phyloP scores from a whole-genome alignment of 2,329 filamentous ascomycete genomes.

The Zarea fungicola region DNA sequence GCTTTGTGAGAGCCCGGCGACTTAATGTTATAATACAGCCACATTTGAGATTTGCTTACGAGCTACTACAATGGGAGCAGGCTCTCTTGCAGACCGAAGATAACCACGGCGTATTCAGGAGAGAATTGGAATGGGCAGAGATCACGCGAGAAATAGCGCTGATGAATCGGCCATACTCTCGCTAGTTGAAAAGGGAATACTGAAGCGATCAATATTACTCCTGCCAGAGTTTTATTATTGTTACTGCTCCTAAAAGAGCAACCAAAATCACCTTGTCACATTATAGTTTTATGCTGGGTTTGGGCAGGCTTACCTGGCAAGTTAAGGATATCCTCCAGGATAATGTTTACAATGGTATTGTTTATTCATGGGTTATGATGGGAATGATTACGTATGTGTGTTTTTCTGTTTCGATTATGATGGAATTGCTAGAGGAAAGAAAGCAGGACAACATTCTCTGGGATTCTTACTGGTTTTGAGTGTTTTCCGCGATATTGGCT shows the following conservation, averaged over 20 bases:
- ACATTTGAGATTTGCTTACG: conserved; percentile 89
- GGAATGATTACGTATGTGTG: not conserved
- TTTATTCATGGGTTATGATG: conserved; percentile 3
- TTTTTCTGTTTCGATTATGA: not conserved
- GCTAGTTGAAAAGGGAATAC: conserved; percentile 36
- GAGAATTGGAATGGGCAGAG: conserved; percentile 88
- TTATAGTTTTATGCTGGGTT: no score
- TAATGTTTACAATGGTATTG: not conserved
- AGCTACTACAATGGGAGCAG: conserved; percentile 95
- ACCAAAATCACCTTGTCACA: no score
- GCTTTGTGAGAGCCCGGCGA: conserved; percentile 85
- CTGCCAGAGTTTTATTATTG: no score
- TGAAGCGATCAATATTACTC: not conserved
- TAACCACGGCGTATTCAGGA: conserved; percentile 43
- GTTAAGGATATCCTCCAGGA: not conserved
- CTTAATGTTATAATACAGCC: conserved; percentile 98
- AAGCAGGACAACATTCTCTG: not conserved
- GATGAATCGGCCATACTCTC: conserved; percentile 91
- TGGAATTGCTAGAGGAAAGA: not conserved
- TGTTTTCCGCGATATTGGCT: not conserved
- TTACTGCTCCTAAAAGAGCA: no score
- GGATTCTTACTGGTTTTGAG: not conserved
- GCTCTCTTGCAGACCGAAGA: conserved; percentile 52
- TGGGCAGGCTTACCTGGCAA: not conserved
- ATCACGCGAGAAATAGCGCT: conserved; percentile 85